Evolutionary conservation across 164 flowering plant species (phyloP), one percentile per base, ranked within the genome.

Genomic region (Tetracentron sinense): DNA sequence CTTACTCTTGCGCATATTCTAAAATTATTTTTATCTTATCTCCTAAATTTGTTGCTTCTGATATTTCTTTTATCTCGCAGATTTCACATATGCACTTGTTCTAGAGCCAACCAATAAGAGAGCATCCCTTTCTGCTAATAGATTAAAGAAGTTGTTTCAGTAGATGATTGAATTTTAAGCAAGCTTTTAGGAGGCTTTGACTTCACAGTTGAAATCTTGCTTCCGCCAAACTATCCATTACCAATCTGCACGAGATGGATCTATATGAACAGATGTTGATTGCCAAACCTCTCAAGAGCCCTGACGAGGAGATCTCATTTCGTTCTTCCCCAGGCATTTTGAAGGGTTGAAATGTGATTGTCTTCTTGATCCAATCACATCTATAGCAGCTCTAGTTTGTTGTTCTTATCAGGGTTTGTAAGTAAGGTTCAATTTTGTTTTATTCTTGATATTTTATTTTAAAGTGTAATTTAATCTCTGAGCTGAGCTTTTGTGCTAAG

Each of bases 71-170:
- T 51, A n/a, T 29, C 16, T 10, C 75, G 81, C 90, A 93, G 98
- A 93, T 81, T 93, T 93, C 72, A 77, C 65, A 48, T 77, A 84
- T 54, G 98, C 96, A 21, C 89, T 90, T 69, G 91, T 93, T 68
- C 85, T 93, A 22, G 98, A 93, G 72, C 98, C 98, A 58, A 90
- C 87, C 20, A 93, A 93, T 54, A 90, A 82, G 70, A 84, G 95
- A 69, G 98, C 98, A 50, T 56, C 90, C 12, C 60, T 55, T 7
- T 81, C 97, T 63, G 83, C 83, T 12, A 88, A 87, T 27, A 82
- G 89, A 72, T 69, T 93, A 68, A 81, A 67, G 74, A 87, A 82
- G 75, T 63, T 85, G 65, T 90, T 86, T 72, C 77, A 50, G 65
- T 90, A 83, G 74, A 51, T 44, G 23, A 20, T 42, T 46, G 23